Percentiles rank a stretch among this genome's conserved stretches.
Conservation (phyloP, 768 basidiomycete genomes). For the Psilocybe subaeruginosa region DNA sequence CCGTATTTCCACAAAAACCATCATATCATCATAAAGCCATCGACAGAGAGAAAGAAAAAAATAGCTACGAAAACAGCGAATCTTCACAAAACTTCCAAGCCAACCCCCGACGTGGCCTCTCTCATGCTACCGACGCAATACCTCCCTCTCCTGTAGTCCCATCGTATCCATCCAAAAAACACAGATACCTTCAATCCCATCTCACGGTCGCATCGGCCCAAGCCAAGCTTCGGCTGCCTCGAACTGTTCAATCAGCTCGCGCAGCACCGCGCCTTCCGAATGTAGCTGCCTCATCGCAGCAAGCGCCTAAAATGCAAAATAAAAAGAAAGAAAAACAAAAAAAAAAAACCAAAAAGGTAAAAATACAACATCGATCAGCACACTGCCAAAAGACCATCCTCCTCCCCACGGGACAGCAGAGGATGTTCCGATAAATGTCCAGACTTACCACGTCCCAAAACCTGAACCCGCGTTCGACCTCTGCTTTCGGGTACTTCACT, state of each 20-base stretch:
- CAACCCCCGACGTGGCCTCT: conserved; percentile 9
- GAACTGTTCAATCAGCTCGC: conserved; percentile 93
- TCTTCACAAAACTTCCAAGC: conserved; percentile 2
- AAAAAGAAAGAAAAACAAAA: conserved; percentile 15
- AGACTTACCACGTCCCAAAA: conserved; percentile 95
- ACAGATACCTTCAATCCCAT: conserved; percentile 1
- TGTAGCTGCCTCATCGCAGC: conserved; percentile 89
- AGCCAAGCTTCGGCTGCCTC: conserved; percentile 96
- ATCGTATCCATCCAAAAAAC: conserved; percentile 7
- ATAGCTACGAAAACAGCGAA: conserved; percentile 4
- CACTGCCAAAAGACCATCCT: not conserved
- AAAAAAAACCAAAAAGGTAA: conserved; percentile 10
- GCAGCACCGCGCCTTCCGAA: conserved; percentile 77
- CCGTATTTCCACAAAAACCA: conserved; percentile 1
- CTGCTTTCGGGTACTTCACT: conserved; percentile 82
- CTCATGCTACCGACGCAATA: conserved; percentile 8
- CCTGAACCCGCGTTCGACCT: conserved; percentile 95
- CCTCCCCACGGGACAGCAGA: not conserved
- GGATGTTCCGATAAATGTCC: conserved; percentile 15
- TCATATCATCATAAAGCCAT: conserved; percentile 1
- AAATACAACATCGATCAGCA: not conserved
- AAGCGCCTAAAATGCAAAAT: conserved; percentile 58
- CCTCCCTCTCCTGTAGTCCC: not conserved
- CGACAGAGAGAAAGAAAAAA: not conserved
- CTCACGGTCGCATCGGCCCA: conserved; percentile 85